These are phyloP conservation scores for Microcera coccophila DNA, from an alignment of 2,329 filamentous ascomycete species.

Conservation along the genomic window DNA sequence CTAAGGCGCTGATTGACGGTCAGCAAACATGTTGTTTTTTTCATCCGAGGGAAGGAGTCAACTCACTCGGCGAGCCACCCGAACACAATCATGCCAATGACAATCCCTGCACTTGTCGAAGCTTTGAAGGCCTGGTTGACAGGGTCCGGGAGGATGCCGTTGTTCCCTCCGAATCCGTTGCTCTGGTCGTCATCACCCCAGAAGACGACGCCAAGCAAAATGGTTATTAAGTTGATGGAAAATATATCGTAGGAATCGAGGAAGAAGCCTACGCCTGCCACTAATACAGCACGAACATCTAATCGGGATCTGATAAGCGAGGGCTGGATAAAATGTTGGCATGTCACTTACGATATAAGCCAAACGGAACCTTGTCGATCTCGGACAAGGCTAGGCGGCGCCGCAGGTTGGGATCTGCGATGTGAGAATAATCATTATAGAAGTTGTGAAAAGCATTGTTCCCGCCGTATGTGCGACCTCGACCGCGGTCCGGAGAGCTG, in stretches of 20 bases:
- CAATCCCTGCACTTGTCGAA: conserved; percentile 74
- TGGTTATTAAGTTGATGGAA: conserved; percentile 70
- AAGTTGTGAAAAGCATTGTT: conserved; percentile 72
- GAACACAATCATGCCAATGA: conserved; percentile 73
- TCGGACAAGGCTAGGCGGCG: conserved; percentile 72
- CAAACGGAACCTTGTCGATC: conserved; percentile 74
- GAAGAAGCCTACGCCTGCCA: conserved; percentile 80
- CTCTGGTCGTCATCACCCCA: conserved; percentile 50
- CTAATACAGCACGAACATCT: conserved; percentile 67
- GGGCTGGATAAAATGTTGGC: background rate
- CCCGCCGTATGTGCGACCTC: conserved; percentile 55
- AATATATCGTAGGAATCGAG: conserved; percentile 81
- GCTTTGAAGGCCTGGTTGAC: conserved; percentile 75
- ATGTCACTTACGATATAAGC: conserved; percentile 56
- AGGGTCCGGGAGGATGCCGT: conserved; percentile 56
- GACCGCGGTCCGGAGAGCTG: conserved; percentile 14
- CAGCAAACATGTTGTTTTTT: conserved; percentile 9
- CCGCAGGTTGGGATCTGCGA: conserved; percentile 70
- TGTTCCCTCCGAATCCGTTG: conserved; percentile 49
- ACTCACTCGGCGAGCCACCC: conserved; percentile 67
- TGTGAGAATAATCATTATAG: conserved; percentile 63
- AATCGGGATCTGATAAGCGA: conserved; percentile 4
- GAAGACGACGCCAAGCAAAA: conserved; percentile 71
- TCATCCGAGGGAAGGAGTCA: background rate
- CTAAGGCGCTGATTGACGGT: conserved; percentile 47